These are phyloP conservation scores for Glycine tomentella DNA, from an alignment of 306 rosid species.

Conservation along the genomic window DNA sequence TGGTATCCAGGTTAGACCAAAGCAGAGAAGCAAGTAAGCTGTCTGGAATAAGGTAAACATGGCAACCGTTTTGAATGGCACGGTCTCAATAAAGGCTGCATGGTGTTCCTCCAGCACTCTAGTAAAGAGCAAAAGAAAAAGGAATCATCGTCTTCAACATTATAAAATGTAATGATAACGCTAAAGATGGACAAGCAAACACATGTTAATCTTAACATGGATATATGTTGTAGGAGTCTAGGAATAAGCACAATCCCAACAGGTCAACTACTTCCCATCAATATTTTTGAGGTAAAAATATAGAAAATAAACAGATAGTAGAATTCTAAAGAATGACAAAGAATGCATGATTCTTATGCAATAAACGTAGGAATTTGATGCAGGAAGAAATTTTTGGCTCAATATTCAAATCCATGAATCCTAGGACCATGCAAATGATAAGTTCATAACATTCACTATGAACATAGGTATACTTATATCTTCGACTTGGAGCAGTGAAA, in stretches of 20 bases:
- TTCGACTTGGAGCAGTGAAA: constrained; percentile 84
- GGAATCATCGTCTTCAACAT: constrained; percentile 51
- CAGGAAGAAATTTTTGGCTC: background rate
- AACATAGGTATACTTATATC: constrained; percentile 72
- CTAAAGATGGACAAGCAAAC: background rate
- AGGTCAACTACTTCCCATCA: too few relatives aligned
- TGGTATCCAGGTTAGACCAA: constrained; percentile 89
- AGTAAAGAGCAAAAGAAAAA: constrained; percentile 41
- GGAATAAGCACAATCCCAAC: too few relatives aligned
- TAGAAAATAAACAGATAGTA: background rate
- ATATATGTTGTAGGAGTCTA: background rate
- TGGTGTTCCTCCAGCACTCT: constrained; percentile 77
- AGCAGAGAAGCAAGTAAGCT: constrained; percentile 74
- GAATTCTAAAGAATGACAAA: background rate
- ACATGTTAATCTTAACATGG: background rate
- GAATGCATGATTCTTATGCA: background rate
- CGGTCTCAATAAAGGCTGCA: constrained; percentile 66
- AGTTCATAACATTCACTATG: background rate
- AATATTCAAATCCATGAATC: constrained; percentile 16
- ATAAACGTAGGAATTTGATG: background rate
- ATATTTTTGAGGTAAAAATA: too few relatives aligned
- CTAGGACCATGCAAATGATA: constrained; percentile 26
- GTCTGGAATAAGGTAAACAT: constrained; percentile 79
- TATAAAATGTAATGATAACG: constrained; percentile 21
- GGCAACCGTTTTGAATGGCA: constrained; percentile 78